Evolutionary conservation across 179 eudicot genomes (phyloP), one percentile per base, ranked within the genome.

Genomic region (Patellifolia procumbens): DNA sequence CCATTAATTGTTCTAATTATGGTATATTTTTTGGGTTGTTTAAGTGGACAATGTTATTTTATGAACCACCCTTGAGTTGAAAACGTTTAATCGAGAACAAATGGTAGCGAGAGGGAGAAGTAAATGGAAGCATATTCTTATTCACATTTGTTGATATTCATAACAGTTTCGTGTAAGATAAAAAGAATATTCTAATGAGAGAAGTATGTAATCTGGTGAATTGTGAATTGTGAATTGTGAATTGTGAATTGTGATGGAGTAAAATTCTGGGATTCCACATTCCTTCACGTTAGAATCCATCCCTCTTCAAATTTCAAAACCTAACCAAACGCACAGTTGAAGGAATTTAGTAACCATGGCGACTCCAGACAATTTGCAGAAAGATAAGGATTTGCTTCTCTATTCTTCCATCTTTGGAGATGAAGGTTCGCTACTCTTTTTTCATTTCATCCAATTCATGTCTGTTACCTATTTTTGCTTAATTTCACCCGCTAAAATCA

Each of bases 401-500:
- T 82, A 78, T 56, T 60, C 86, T 46, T 85, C 88, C 74, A 78
- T 85, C 68, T 83, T 85, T n/a, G 82, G 82, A 15, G 73, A 69
- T 1, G 77, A 58, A 76, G 88, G 88, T 85, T 29, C 29, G 16
- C 43, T 51, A 19, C 0, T 20, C 28, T 10, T 35, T 45, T 52
- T 60, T 45, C 1, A 20, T 2, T 29, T 74, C 37, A 56, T 29
- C 3, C 7, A 9, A 28, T 69, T 28, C 17, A 34, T 26, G 15
- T 48, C 5, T 13, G 22, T 68, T 32, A 32, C 58, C 17, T 24
- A 11, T 46, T 42, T 60, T 15, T 13, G 16, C 11, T 28, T 12
- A 8, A 26, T 7, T 5, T 26, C 26, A 7, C 11, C 11, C 11
- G 48, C 11, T 43, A 13, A 43, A 7, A 7, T 43, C 11, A 43